Evolutionary conservation across 371 early-diverging fungal genomes (phyloP).

Genomic region (Rhizomucor miehei): DNA sequence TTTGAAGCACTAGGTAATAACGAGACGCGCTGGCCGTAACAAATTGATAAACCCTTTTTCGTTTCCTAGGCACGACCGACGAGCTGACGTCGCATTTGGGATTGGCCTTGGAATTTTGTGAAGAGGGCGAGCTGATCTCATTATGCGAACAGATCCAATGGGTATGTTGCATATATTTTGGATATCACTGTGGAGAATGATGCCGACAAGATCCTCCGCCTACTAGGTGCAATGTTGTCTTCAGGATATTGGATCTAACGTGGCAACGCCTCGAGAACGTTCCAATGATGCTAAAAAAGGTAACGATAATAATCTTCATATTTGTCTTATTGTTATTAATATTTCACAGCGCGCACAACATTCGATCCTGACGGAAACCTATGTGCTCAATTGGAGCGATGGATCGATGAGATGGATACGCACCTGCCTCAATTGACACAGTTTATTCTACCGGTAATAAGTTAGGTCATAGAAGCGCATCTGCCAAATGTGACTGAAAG

Average conservation of each 20-base stretch:
- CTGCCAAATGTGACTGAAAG: not conserved
- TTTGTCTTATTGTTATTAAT: not conserved
- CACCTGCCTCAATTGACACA: slow-evolving; percentile 74
- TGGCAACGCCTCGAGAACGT: slow-evolving; percentile 83
- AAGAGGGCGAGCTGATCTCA: slow-evolving; percentile 12
- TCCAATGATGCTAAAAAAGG: slow-evolving; percentile 52
- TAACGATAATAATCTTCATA: slow-evolving; percentile 18
- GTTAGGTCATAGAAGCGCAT: not conserved
- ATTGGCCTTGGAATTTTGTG: slow-evolving; percentile 71
- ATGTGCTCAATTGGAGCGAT: slow-evolving; percentile 67
- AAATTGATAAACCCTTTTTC: not conserved
- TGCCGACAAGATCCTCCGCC: too few relatives aligned
- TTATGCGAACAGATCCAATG: slow-evolving; percentile 10
- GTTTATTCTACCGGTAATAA: slow-evolving; percentile 82
- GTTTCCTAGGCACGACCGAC: slow-evolving; percentile 52
- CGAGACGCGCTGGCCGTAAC: not conserved
- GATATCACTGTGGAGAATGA: too few relatives aligned
- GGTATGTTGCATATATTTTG: slow-evolving; percentile 1
- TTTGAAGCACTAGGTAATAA: slow-evolving; percentile 90
- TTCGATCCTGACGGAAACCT: slow-evolving; percentile 73
- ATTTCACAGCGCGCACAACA: slow-evolving; percentile 52
- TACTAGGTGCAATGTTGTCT: slow-evolving; percentile 82
- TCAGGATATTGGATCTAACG: slow-evolving; percentile 87
- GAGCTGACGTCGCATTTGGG: slow-evolving; percentile 50
- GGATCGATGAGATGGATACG: slow-evolving; percentile 83